Percentiles rank a stretch among this genome's conserved stretches.
These are phyloP conservation scores for Cymbopogon flexuosus DNA, from an alignment of 202 grass and related monocot species.

Conservation along the genomic window DNA sequence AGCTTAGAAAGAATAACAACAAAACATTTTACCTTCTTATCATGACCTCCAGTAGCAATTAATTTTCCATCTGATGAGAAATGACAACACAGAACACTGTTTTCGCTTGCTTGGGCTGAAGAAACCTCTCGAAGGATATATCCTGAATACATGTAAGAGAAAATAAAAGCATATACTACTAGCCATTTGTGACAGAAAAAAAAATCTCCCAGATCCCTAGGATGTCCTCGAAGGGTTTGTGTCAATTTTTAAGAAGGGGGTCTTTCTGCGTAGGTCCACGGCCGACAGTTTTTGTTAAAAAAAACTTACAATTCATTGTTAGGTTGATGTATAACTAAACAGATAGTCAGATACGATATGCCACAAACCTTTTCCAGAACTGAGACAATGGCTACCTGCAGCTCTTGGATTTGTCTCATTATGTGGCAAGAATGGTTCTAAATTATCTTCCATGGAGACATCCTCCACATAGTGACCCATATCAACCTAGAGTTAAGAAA, in stretches of 20 bases:
- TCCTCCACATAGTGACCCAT: constrained; percentile 60
- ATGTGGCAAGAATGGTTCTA: constrained; percentile 50
- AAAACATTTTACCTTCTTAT: constrained; percentile 68
- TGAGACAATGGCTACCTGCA: constrained; percentile 29
- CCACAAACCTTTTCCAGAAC: constrained; percentile 52
- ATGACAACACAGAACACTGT: constrained; percentile 68
- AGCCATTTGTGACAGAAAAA: neutral
- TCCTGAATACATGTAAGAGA: constrained; percentile 30
- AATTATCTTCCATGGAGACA: constrained; percentile 54
- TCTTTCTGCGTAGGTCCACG: neutral
- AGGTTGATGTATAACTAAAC: constrained; percentile 4
- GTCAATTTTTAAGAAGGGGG: neutral
- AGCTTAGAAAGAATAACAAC: constrained; percentile 9
- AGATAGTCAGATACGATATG: neutral
- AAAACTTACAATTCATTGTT: neutral
- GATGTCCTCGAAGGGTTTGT: neutral
- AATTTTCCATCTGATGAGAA: constrained; percentile 94
- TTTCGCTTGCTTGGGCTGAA: constrained; percentile 53
- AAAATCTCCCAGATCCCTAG: neutral
- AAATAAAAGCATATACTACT: neutral
- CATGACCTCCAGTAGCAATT: constrained; percentile 81
- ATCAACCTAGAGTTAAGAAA: constrained; percentile 41
- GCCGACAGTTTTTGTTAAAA: neutral
- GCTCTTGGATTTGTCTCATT: constrained; percentile 47
- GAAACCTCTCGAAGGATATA: constrained; percentile 51